Conservation (phyloP, 345 rosid species). For the Excoecaria agallocha region DNA sequence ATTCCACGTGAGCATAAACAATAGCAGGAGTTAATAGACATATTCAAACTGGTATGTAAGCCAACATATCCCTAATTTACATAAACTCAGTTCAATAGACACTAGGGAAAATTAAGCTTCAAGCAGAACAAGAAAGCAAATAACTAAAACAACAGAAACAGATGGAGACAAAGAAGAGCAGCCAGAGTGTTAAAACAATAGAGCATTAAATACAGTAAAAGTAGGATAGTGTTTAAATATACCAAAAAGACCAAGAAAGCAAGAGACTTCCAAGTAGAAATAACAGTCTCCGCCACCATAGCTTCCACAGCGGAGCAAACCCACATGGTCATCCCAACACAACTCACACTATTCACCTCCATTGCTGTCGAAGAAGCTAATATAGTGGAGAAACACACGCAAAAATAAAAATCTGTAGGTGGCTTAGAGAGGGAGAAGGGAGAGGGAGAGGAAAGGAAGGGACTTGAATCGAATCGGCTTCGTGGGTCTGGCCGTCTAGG, state of each 20-base stretch:
- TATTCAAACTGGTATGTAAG: neutral
- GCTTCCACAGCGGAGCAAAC: slow-evolving; percentile 35
- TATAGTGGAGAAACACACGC: too few species aligned
- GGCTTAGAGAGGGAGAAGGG: too few species aligned
- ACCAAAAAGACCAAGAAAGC: slow-evolving; percentile 46
- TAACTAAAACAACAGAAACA: neutral
- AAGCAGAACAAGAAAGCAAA: neutral
- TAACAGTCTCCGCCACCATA: slow-evolving; percentile 35
- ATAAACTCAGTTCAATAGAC: neutral
- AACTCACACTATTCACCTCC: slow-evolving; percentile 39
- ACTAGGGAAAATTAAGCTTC: neutral
- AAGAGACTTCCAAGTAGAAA: slow-evolving; percentile 43
- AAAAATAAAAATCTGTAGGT: too few species aligned
- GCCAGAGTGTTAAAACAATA: neutral
- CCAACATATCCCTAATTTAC: slow-evolving; percentile 9
- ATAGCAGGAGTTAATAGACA: neutral
- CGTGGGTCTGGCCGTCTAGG: too few species aligned
- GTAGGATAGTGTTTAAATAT: slow-evolving; percentile 17
- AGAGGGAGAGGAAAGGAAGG: too few species aligned
- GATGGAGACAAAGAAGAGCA: neutral
- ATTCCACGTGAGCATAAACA: neutral
- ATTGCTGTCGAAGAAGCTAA: slow-evolving; percentile 22
- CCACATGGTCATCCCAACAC: slow-evolving; percentile 31
- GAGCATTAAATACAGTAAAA: neutral
- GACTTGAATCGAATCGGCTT: too few species aligned